These are phyloP conservation scores for Sarocladium brachiariae DNA, from an alignment of 2,329 filamentous ascomycete species.

Conservation along the genomic window DNA sequence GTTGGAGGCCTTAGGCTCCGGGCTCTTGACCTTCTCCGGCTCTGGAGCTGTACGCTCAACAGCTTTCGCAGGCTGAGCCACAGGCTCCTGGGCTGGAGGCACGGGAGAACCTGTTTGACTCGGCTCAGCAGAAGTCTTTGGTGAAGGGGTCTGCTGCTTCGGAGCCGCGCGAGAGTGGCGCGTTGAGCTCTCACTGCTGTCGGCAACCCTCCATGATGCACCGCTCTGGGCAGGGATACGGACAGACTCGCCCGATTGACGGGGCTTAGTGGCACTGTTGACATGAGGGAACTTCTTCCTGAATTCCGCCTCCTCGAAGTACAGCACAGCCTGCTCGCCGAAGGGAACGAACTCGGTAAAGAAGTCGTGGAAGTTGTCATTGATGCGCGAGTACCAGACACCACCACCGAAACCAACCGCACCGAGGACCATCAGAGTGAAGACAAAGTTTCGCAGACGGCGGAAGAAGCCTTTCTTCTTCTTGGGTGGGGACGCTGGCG, in stretches of 20 bases:
- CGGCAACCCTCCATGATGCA: slow-evolving; percentile 70
- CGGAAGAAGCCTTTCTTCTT: slow-evolving; percentile 61
- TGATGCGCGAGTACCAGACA: slow-evolving; percentile 86
- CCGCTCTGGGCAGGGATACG: slow-evolving; percentile 82
- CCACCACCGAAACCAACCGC: slow-evolving; percentile 78
- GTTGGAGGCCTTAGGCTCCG: slow-evolving; percentile 18
- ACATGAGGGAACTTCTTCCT: slow-evolving; percentile 67
- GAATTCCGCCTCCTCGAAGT: slow-evolving; percentile 93
- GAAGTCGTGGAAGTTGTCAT: slow-evolving; percentile 98
- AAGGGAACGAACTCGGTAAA: slow-evolving; percentile 96
- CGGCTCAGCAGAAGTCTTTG: slow-evolving; percentile 24
- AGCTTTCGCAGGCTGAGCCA: slow-evolving; percentile 15
- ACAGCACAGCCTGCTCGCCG: slow-evolving; percentile 89
- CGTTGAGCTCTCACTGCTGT: slow-evolving; percentile 40
- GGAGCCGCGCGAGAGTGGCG: slow-evolving; percentile 54
- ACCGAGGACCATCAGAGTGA: slow-evolving; percentile 70
- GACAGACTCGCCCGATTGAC: slow-evolving; percentile 61
- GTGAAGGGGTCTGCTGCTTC: slow-evolving; percentile 21
- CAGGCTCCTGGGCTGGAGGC: slow-evolving; percentile 9
- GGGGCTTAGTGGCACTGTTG: slow-evolving; percentile 35
- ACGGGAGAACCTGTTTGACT: slow-evolving; percentile 12
- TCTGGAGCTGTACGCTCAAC: slow-evolving; percentile 25
- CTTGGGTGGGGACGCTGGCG: slow-evolving; percentile 31
- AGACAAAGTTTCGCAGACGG: slow-evolving; percentile 68
- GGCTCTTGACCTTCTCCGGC: slow-evolving; percentile 14